Evolutionary conservation across 2,329 filamentous ascomycete genomes (phyloP), one percentile per base, ranked within the genome.

Genomic region (Exophiala mesophila): DNA sequence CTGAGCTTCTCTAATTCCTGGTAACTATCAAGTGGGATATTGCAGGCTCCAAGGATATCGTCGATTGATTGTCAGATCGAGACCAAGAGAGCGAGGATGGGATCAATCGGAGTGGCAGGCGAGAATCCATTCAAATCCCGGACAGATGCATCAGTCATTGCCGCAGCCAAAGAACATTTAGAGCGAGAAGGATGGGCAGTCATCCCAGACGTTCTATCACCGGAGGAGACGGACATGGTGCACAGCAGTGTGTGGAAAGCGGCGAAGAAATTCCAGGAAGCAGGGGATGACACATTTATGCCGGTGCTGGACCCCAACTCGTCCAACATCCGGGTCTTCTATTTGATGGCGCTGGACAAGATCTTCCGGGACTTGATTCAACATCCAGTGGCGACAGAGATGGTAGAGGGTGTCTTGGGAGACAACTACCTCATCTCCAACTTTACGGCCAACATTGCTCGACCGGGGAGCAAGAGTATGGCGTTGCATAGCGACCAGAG

Each of bases 361-460:
- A 51, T 57, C 40, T 62, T 59, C 36, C 54, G 55, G 5, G 55
- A 59, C 19, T 43, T 59, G 35, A 59, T 59, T 36, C 17, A 44
- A 5, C 55, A 59, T 45, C 59, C 59, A 3, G 55, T 52, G 1
- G 56, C 52, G 13, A 36, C 60, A 8, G 47, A 55, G 16, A 54
- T 60, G 55, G 57, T 60, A 16, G 50, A 57, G 36, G 51, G 49
- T 1, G 49, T 61, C 2, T 53, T 64, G 0, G 59, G 58, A 3
- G 54, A 58, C 3, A 49, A 53, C 7, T 59, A 61, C 50, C 45
- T 63, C 7, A 57, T 64, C 40, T 57, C 52, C 15, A 63, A 64
- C 47, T 64, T 65, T 47, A 63, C 60, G 4, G 59, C 59, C 33
- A 63, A 63, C 42, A 63, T 64, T 32, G 60, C 60, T 8, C 55